Base-by-base conservation (phyloP, 495 filamentous ascomycete genomes). In the Pseudoneurospora amorphoporcata region DNA sequence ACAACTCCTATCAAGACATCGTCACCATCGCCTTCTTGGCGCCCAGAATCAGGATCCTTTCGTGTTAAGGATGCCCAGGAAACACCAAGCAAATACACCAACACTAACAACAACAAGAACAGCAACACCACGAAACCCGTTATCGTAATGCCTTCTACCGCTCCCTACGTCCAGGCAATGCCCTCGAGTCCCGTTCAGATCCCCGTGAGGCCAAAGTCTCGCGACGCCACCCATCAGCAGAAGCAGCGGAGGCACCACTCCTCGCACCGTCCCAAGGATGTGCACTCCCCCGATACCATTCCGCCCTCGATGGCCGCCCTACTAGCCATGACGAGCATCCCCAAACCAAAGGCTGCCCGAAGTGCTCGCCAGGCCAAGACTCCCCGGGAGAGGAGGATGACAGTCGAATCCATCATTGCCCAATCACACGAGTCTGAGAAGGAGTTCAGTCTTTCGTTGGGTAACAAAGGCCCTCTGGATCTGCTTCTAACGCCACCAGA, bases 291-390 rank as follows among this genome's bases (percentile, higher is more conserved):
- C 23, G 84, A 86, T 76, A 78, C 83, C 14, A 82, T 89, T 65
- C 86, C 88, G 38, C 83, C 88, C 10, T 88, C 87, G 0, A 86
- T 89, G 65, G 88, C 88, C 0, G 87, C 87, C 4, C 81, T 90
- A 69, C 83, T 90, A 6, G 88, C 88, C 45, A 78, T 87, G 70
- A 90, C 88, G 69, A 84, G 81, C 72, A 90, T 90, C 72, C 88
- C 88, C 4, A 83, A 82, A 4, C 86, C 82, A 23, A 84, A 68
- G 70, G 72, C 75, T 19, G 70, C 76, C 19, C 74, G 78, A 73
- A 76, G 77, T 71, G 17, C 75, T 68, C 74, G 78, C 16, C 73
- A 76, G 38, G 70, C 72, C 32, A 77, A 71, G 68, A 47, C 47
- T 10, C 72, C 71, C 35, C 35, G 53, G 32, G 79, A 81, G 43